Conservation (phyloP, 164 flowering plant species). For the Tinospora cordifolia region DNA sequence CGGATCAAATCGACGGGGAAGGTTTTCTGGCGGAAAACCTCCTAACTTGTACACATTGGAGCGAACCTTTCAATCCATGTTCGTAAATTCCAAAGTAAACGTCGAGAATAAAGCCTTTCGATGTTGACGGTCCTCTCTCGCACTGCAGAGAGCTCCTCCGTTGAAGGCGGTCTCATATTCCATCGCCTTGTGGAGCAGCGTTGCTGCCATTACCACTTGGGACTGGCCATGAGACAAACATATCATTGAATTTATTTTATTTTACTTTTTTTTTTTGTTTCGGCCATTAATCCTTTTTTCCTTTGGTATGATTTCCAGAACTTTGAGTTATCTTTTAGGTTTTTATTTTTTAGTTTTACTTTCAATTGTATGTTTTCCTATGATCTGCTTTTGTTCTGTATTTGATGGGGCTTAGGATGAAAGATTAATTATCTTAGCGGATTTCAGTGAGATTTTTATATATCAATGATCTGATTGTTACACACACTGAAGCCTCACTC, state of each 20-base stretch:
- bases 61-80: neutral
- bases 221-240: conserved; percentile 14
- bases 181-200: conserved; percentile 16
- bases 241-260: neutral
- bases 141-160: neutral
- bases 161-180: conserved; percentile 11
- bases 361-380: no score
- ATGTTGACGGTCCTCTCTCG: conserved; percentile 1
- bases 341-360: no score
- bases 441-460: no score
- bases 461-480: no score
- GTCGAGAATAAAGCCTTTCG: neutral
- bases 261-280: neutral
- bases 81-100: conserved; percentile 4
- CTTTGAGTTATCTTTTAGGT: neutral
- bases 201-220: conserved; percentile 13
- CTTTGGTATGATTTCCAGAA: neutral
- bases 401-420: no score
- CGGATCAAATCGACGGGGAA: no score
- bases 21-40: no score
- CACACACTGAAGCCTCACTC: no score
- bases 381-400: no score
- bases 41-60: no score
- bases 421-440: no score
- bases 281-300: neutral